Evolutionary conservation across 1,139 yeast genomes (phyloP).

Genomic region (Candida pseudoviswanathii): DNA sequence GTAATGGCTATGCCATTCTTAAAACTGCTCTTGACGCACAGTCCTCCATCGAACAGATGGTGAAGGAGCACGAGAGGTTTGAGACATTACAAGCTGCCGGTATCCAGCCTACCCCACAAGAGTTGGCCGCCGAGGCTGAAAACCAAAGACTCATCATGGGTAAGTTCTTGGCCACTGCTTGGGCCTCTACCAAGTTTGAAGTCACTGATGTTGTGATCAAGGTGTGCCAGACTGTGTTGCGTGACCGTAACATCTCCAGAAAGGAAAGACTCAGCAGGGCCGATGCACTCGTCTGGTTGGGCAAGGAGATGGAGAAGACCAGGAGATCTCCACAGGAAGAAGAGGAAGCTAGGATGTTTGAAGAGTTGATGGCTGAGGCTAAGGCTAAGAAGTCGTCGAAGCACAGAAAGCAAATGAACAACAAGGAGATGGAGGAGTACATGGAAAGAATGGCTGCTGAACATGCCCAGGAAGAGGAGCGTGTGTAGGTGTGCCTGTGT

Average conservation of each 20-base stretch:
- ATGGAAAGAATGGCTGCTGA: constrained; percentile 24
- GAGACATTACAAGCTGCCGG: constrained; percentile 27
- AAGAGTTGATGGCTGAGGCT: constrained; percentile 74
- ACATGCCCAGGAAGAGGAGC: constrained; percentile 14
- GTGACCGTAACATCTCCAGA: constrained; percentile 54
- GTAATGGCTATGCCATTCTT: constrained; percentile 41
- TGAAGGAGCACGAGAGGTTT: constrained; percentile 52
- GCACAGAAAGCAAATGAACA: constrained; percentile 18
- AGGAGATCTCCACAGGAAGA: constrained; percentile 69
- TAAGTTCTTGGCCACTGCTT: constrained; percentile 72
- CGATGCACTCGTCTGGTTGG: constrained; percentile 58
- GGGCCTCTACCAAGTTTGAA: constrained; percentile 80
- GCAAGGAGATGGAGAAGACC: constrained; percentile 56
- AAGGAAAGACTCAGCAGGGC: constrained; percentile 61
- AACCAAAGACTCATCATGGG: constrained; percentile 71
- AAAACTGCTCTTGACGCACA: constrained; percentile 49
- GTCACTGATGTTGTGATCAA: constrained; percentile 66
- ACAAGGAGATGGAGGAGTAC: constrained; percentile 25
- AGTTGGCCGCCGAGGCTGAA: constrained; percentile 57
- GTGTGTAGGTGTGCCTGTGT: background rate
- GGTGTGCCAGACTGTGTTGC: constrained; percentile 61
- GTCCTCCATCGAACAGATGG: constrained; percentile 40
- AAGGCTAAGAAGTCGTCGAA: constrained; percentile 48
- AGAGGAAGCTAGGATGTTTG: constrained; percentile 74
- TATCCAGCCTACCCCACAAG: constrained; percentile 39